Base-by-base conservation (phyloP, 192 early-diverging fungal genomes). In the Coemansia sp. region DNA sequence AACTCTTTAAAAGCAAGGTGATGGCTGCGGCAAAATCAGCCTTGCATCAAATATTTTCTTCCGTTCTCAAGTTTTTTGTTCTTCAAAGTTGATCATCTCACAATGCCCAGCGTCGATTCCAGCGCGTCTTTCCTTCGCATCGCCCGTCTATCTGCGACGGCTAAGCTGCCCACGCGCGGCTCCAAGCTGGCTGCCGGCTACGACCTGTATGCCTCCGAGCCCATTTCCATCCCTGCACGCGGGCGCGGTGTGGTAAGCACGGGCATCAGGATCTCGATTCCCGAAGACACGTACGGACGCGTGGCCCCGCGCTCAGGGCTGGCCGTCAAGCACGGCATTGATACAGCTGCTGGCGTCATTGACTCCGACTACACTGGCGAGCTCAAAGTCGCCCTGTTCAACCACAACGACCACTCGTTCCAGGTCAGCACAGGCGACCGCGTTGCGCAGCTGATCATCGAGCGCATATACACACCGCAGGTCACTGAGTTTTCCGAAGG, bases 381-480 rank as follows among this genome's bases (percentile, higher is more conserved):
- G 22, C 42, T 97, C 29, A 87, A 90, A 40, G 86, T 97, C 6
- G 84, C 95, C 1, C 68, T 97, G 62, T 95, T 97, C 71, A 97
- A 95, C 82, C 92, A 94, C 77, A 81, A 84, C 45, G 84, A 91
- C 46, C 69, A 76, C 0, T 87, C 91, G 19, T 77, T 81, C 82
- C 29, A 63, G 79, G 86, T 99, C 53, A 85, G 87, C 38, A 71
- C 84, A 42, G 97, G 97, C 14, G 95, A 99, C 69, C 86, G 97
- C 24, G 86, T 99, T 70, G 97, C 97, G 11, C 97, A 99, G 78
- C 71, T 99, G 51, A 86, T 99, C 29, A 73, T 99, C 9, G 97
- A 97, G 70, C 74, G 82, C 45, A 92, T 95, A 27, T 85, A 65
- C 38, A 91, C 88, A 2, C 90, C 94, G 5, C 84, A 88, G 8